Evolutionary conservation across 805 yeast species (phyloP).

Genomic region (fission yeast (Schizosaccharomyces pombe)): DNA sequence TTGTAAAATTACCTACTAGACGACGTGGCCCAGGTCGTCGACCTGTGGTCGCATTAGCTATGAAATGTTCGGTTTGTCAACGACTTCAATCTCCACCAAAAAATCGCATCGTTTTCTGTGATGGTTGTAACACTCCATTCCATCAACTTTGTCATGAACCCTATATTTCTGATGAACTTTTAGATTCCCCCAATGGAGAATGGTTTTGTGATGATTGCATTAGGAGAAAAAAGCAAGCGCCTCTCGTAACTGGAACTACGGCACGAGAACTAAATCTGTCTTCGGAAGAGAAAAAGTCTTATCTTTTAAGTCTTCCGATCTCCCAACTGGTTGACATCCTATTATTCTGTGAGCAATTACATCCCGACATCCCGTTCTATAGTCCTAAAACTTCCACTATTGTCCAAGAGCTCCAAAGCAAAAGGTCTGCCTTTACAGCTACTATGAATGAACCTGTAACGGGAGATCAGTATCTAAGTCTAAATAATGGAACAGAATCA

Average conservation of each 20-base stretch:
- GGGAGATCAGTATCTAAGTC: no score
- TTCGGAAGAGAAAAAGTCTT: not conserved
- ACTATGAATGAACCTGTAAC: not conserved
- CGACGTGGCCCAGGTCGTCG: conserved; percentile 6
- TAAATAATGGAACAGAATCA: no score
- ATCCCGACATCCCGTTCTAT: not conserved
- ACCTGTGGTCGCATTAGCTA: conserved; percentile 9
- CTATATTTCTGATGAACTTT: conserved; percentile 15
- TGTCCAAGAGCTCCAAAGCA: not conserved
- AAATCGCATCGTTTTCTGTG: conserved; percentile 12
- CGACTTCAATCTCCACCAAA: conserved; percentile 17
- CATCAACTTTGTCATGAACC: conserved; percentile 12
- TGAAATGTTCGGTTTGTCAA: conserved; percentile 19
- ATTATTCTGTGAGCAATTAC: not conserved
- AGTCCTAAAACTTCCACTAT: not conserved
- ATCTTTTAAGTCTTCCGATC: not conserved
- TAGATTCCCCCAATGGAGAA: not conserved
- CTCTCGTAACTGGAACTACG: not conserved
- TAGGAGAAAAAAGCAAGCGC: not conserved
- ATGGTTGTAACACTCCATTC: conserved; percentile 4
- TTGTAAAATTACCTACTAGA: conserved; percentile 4
- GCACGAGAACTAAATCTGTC: not conserved
- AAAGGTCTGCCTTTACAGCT: not conserved
- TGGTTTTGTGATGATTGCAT: conserved; percentile 3
- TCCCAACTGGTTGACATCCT: conserved; percentile 3